Base-by-base conservation (phyloP, 2,329 filamentous ascomycete genomes). In the Exophiala oligosperma region DNA sequence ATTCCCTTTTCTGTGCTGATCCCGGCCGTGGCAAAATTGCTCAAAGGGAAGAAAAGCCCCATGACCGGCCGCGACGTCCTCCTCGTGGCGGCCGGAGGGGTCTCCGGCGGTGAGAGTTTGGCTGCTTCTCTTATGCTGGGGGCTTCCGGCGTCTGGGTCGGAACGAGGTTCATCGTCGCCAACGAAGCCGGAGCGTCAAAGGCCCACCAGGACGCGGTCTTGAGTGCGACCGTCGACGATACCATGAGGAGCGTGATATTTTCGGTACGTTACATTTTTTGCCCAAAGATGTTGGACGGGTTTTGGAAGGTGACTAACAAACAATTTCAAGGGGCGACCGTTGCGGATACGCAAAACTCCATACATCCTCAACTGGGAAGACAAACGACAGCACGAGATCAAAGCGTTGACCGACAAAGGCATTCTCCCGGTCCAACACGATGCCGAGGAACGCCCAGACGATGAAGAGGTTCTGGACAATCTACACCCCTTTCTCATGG, bases 401-500 rank as follows among this genome's bases (percentile, higher is more conserved):
- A 91, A 89, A 81, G 84, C 92, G 71, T 82, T 95, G 47, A 91
- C 89, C 5, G 71, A 81, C 71, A 88, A 91, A 82, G 91, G 91
- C 66, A 79, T 87, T 72, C 87, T 96, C 66, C 91, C 91, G 48
- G 92, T 92, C 65, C 90, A 94, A 79, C 81, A 87, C 66, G 91
- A 95, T 70, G 81, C 94, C n/a, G 91, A 96, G 77, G 87, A 85
- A 75, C 76, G 92, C 69, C 79, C 79, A n/a, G 70, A 72, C 53
- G 81, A 87, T 55, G 90, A 93, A 59, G 89, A 95, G 49, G 82
- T 87, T 24, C 86, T 94, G 79, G 91, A 95, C 74, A 87, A 90
- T 71, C 89, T 88, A 69, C 81, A 88, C 56, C 90, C 90, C 23
- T 92, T 85, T 79, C 76, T 93, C 62, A 95, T 96, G 91, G 91